These are phyloP conservation scores for Lachancea quebecensis DNA, from an alignment of 805 yeast genomes.

Conservation along the genomic window DNA sequence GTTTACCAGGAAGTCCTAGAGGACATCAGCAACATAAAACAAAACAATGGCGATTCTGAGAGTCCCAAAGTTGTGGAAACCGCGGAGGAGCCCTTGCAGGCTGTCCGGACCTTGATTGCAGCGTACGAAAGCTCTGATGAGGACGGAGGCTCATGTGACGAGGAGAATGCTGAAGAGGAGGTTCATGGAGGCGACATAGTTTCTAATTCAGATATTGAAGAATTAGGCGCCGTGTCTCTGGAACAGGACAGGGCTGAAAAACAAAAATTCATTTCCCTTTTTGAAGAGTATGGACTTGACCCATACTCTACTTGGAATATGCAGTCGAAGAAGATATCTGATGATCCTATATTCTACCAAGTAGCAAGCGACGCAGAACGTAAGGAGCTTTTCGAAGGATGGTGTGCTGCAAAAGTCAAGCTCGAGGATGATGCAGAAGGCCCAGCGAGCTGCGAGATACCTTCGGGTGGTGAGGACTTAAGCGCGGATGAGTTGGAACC, in stretches of 20 bases:
- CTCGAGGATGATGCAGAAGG: not conserved
- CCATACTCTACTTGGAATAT: conserved; percentile 44
- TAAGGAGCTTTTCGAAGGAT: conserved; percentile 37
- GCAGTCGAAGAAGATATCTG: conserved; percentile 35
- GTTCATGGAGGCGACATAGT: not conserved
- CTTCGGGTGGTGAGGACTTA: conserved; percentile 10
- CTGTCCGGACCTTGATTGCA: conserved; percentile 12
- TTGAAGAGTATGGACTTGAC: conserved; percentile 32
- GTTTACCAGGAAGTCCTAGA: conserved; percentile 6
- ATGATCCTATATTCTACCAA: conserved; percentile 37
- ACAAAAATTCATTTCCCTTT: conserved; percentile 30
- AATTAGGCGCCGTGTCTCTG: conserved; percentile 13
- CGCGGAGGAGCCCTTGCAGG: conserved; percentile 11
- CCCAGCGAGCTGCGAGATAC: conserved; percentile 6
- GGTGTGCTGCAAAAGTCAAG: conserved; percentile 34
- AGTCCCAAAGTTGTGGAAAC: too few species aligned
- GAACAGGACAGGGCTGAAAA: conserved; percentile 1
- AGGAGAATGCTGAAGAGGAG: conserved; percentile 13
- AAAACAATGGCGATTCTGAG: too few species aligned
- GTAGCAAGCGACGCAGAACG: conserved; percentile 33
- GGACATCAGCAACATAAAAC: not conserved
- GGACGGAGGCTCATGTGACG: conserved; percentile 11
- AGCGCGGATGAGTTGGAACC: conserved; percentile 17
- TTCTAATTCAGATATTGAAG: conserved; percentile 11
- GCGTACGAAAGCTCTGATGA: conserved; percentile 21